Conservation (phyloP, 257 asterid species). For the Solanum corneliomulleri region DNA sequence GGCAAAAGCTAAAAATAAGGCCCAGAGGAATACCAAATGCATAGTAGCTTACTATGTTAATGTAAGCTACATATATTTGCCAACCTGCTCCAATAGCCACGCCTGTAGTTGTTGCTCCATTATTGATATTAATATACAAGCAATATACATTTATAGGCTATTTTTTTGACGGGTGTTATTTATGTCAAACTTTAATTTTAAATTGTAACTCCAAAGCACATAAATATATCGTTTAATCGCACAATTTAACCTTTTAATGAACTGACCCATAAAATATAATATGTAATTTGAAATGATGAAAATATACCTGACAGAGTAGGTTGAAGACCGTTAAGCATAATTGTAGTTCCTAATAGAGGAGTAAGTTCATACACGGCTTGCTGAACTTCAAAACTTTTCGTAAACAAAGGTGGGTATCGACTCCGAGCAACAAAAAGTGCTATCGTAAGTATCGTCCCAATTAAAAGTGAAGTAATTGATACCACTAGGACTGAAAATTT, state of each 20-base stretch:
- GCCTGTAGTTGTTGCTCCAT: no score
- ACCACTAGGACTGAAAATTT: not conserved
- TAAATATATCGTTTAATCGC: no score
- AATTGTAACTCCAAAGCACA: no score
- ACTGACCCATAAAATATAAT: no score
- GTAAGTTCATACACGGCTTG: not conserved
- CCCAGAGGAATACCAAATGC: constrained; percentile 4
- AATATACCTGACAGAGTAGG: not conserved
- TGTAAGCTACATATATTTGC: not conserved
- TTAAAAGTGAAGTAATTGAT: not conserved
- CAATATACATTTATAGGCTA: no score
- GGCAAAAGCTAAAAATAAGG: not conserved
- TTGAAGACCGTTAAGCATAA: not conserved
- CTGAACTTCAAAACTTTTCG: not conserved
- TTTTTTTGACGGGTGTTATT: no score
- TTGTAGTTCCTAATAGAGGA: not conserved
- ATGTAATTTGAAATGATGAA: no score
- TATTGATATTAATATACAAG: no score
- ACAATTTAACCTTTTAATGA: no score
- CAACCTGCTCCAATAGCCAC: constrained; percentile 12
- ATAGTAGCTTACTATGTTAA: not conserved
- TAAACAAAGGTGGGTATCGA: not conserved
- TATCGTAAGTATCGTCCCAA: not conserved
- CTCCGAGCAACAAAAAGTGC: not conserved
- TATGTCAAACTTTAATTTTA: no score